Evolutionary conservation across 768 basidiomycete genomes (phyloP).

Genomic region (Filobasidium wieringae): DNA sequence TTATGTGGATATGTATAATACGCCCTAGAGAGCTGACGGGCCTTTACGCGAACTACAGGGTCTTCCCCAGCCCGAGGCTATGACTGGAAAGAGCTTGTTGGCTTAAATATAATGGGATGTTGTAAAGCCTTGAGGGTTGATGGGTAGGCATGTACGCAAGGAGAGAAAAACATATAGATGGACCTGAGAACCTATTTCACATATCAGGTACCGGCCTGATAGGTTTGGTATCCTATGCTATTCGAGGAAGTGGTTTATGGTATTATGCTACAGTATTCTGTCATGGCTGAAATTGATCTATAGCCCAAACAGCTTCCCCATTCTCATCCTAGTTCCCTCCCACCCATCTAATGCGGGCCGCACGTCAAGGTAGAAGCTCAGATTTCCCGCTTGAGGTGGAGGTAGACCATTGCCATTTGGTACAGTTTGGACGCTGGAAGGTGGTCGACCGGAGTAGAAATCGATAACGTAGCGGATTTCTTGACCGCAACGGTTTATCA

Average conservation of each 20-base stretch:
- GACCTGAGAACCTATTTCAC: too few species aligned
- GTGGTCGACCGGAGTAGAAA: constrained; percentile 56
- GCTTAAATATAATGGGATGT: not conserved
- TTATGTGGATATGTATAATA: too few species aligned
- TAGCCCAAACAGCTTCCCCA: constrained; percentile 24
- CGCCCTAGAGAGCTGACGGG: not conserved
- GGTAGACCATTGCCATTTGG: constrained; percentile 24
- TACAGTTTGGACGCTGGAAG: constrained; percentile 14
- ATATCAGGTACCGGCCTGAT: too few species aligned
- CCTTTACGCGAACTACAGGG: constrained; percentile 6
- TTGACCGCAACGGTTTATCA: constrained; percentile 82
- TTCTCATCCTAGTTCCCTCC: constrained; percentile 82
- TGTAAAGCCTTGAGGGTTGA: too few species aligned
- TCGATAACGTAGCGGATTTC: constrained; percentile 91
- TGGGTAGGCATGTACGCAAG: too few species aligned
- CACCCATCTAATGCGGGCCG: constrained; percentile 86
- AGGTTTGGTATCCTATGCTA: too few species aligned
- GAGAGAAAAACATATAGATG: too few species aligned
- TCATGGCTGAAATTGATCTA: not conserved
- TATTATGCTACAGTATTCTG: not conserved
- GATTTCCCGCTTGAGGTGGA: constrained; percentile 18
- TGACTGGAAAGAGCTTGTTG: constrained; percentile 32
- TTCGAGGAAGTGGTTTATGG: constrained; percentile 29
- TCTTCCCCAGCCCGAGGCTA: constrained; percentile 26
- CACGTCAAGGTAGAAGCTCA: constrained; percentile 79